Evolutionary conservation across 1,284 basidiomycete genomes (phyloP).

Genomic region (Cutaneotrichosporon spelunceum): DNA sequence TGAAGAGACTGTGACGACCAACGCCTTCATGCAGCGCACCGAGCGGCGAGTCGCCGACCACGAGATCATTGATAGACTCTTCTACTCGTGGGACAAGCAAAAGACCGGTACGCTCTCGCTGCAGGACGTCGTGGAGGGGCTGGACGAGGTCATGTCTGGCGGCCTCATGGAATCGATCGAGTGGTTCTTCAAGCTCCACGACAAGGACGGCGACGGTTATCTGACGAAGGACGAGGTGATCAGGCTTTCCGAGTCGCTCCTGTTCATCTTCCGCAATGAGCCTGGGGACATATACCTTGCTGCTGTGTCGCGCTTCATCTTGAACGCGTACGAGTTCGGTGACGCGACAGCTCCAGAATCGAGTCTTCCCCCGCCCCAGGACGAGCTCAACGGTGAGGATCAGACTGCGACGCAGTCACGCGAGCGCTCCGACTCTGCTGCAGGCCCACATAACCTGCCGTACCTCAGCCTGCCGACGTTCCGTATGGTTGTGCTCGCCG

Average conservation of each 20-base stretch:
- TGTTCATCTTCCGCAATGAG: constrained; percentile 98
- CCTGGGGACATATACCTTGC: constrained; percentile 95
- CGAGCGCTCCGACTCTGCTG: constrained; percentile 51
- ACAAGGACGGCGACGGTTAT: constrained; percentile 91
- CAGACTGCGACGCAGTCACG: constrained; percentile 55
- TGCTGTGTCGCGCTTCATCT: constrained; percentile 91
- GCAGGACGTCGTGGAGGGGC: constrained; percentile 83
- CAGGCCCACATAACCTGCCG: constrained; percentile 63
- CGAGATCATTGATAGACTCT: constrained; percentile 61
- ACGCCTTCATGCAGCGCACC: constrained; percentile 75
- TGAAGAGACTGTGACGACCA: constrained; percentile 87
- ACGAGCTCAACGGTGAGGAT: constrained; percentile 47
- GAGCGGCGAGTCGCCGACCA: constrained; percentile 54
- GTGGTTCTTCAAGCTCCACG: constrained; percentile 96
- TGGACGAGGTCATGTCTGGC: constrained; percentile 90
- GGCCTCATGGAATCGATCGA: constrained; percentile 98
- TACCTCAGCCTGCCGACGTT: constrained; percentile 77
- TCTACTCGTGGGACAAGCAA: constrained; percentile 84
- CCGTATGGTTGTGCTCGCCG: constrained; percentile 94
- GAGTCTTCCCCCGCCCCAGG: constrained; percentile 48
- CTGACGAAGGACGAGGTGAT: constrained; percentile 95
- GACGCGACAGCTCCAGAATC: constrained; percentile 69
- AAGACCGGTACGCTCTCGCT: constrained; percentile 77
- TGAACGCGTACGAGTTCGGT: constrained; percentile 94
- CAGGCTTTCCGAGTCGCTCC: constrained; percentile 80